Base-by-base conservation (phyloP, 495 filamentous ascomycete genomes). In the Lasiosphaeria hispida region DNA sequence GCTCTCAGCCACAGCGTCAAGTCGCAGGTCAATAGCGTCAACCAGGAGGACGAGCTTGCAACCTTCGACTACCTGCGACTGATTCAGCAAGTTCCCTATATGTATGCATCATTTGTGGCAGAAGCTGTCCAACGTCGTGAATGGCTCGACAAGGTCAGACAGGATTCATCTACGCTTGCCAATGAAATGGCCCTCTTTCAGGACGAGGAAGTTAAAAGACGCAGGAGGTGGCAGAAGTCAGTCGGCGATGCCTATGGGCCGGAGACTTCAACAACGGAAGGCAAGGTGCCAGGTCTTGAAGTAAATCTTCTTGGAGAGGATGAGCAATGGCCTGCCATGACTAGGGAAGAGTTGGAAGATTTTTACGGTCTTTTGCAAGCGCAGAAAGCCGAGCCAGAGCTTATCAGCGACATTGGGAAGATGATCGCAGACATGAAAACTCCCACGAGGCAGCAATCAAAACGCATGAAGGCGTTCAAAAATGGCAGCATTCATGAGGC, bases 401-500 rank as follows among this genome's bases (percentile, higher is more conserved):
- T 82, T 37, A 53, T 82, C 2, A 67, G 68, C 10, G 82, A 88
- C 37, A 74, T 90, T 15, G 67, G 72, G 0, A 82, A 85, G 54
- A 75, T 85, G 7, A 73, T 86, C 49, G 73, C 74, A 17, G 86
- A 88, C 8, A 75, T 90, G n/a, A 82, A 79, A 59, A 84, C 77
- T 42, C 92, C 92, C 0, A 91, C 88, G 5, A 86, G 85, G 60
- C 81, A 81, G 57, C 88, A 90, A 66, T 81, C 83, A 44, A 90
- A 88, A 68, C 81, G 89, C 48, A 85, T 90, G 39, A 95, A 92
- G 64, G 91, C 90, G 0, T 97, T 99, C 80, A 97, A 96, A 65
- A 90, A 92, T 63, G 95, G 94, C 40, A 97, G 92, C 63, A 81
- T 99, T 10, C 92, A 97, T 63, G 94, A 97, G 63, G 85, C 87